Conservation (phyloP, 2,329 filamentous ascomycete species). For the Fusarium domesticum region DNA sequence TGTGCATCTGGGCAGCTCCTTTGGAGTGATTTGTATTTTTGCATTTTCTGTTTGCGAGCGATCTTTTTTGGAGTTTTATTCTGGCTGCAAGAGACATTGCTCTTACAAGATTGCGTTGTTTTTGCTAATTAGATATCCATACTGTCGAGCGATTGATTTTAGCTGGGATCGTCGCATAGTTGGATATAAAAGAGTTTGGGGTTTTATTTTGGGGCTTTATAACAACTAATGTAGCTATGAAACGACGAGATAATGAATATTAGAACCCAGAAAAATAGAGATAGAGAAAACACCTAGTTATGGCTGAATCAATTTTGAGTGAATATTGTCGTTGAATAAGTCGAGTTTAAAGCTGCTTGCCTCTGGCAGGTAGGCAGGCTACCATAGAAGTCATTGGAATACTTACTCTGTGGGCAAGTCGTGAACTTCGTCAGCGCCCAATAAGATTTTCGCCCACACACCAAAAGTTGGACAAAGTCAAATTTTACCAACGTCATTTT, state of each 20-base stretch:
- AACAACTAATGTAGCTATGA: too few species aligned
- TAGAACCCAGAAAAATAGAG: too few species aligned
- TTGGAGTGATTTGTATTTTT: neutral
- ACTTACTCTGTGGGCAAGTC: slow-evolving; percentile 1
- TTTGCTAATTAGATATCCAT: slow-evolving; percentile 3
- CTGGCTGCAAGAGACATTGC: neutral
- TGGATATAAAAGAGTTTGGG: slow-evolving; percentile 3
- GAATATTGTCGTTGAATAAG: too few species aligned
- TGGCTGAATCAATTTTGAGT: too few species aligned
- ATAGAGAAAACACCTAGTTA: too few species aligned
- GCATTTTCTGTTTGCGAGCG: neutral
- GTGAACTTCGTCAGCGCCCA: slow-evolving; percentile 19
- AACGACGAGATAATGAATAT: neutral
- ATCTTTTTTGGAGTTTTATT: slow-evolving; percentile 7
- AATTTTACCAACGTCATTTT: neutral
- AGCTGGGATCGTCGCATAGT: slow-evolving; percentile 2
- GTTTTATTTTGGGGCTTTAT: too few species aligned
- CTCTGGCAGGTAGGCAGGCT: too few species aligned
- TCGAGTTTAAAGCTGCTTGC: too few species aligned
- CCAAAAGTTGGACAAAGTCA: slow-evolving; percentile 23
- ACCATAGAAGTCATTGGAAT: too few species aligned
- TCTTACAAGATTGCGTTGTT: neutral
- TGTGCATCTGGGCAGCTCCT: neutral
- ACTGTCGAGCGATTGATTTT: slow-evolving; percentile 7
- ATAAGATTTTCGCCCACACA: slow-evolving; percentile 26